These are phyloP conservation scores for Aspergillus sp. DNA, from an alignment of 2,329 filamentous ascomycete genomes.

Conservation along the genomic window DNA sequence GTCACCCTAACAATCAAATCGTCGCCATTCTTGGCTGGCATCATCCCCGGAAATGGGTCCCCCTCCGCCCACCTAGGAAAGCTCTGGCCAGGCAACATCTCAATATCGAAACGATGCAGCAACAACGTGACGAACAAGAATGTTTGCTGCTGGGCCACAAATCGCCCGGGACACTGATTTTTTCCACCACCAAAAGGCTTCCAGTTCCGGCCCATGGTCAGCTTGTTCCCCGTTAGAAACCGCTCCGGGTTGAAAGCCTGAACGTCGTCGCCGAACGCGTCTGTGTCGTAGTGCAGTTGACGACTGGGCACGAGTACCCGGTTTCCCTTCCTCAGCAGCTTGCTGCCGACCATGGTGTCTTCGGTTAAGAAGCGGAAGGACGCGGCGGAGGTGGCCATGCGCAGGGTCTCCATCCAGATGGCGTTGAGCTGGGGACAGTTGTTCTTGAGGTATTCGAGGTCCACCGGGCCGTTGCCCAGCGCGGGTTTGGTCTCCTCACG, in stretches of 20 bases:
- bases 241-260: not conserved
- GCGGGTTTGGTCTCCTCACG: not conserved
- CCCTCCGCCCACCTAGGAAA: not conserved
- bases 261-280: not conserved
- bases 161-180: not conserved
- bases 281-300: not conserved
- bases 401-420: not conserved
- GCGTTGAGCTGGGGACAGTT: not conserved
- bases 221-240: not conserved
- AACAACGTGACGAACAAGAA: not conserved
- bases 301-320: not conserved
- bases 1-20: not conserved
- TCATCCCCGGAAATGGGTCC: not conserved
- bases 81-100: not conserved
- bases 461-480: not conserved
- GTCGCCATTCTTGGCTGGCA: not conserved
- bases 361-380: not conserved
- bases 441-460: not conserved
- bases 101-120: not conserved
- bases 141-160: not conserved
- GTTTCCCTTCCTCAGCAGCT: not conserved
- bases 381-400: not conserved
- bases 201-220: not conserved
- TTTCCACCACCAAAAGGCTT: not conserved
- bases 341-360: not conserved